Evolutionary conservation across 257 asterid genomes (phyloP), one percentile per base, ranked within the genome.

Genomic region (Euphrasia confusa): DNA sequence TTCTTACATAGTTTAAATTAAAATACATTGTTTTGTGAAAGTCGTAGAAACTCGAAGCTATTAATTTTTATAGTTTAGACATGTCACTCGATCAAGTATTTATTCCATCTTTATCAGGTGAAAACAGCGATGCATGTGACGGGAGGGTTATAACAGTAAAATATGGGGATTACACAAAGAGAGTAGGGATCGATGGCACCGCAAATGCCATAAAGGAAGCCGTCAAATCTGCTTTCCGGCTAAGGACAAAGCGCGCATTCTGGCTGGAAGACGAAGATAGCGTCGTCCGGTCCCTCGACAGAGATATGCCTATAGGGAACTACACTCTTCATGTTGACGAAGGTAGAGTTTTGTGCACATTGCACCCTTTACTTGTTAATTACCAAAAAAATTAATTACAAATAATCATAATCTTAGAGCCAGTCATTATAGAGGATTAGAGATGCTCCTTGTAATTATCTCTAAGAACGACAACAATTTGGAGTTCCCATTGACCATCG

Each of bases 211-310:
- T 84, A 63, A 87, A 84, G 66, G 90, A 82, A 63, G 77, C 95
- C 49, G 81, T 87, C 65, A 78, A 80, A 63, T 79, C 88, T 70
- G 86, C 94, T 63, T 87, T 87, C 56, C 54, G 85, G 61, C 68
- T 82, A 65, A 81, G 94, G 65, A 79, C 94, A 4, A 83, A 69
- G 56, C 87, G 94, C 42, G 84, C 88, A 40, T 87, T 84, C 72
- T 84, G 94, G 90, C 73, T 87, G 74, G 95, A 84, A 69, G 95
- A 84, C 74, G 95, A 80, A 75, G 87, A 77, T 39, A 69, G 39
- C 54, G 80, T 87, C 9, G 79, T 87, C 14, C 80, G 88, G 61
- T 62, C 90, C 65, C 75, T 87, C 15, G 90, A 84, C 74, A 73
- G 90, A 57, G 89, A 81, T 44, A 87, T 84, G 94, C 95, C 95